Percentiles rank a stretch among this genome's conserved stretches.
These are phyloP conservation scores for Coleophoma crateriformis DNA, from an alignment of 2,329 filamentous ascomycete species.

Conservation along the genomic window DNA sequence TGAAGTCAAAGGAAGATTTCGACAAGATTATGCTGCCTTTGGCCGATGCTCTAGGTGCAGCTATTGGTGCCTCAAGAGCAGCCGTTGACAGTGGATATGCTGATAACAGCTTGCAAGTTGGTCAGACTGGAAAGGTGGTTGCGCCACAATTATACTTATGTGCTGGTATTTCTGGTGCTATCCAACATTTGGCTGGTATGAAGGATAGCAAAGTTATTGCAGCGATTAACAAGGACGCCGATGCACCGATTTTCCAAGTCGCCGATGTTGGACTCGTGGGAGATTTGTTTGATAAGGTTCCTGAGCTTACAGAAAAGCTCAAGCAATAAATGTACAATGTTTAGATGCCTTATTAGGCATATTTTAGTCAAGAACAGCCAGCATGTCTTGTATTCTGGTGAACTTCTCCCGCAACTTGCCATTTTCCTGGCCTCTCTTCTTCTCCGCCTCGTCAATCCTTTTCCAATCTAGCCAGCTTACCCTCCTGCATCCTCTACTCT, in stretches of 20 bases:
- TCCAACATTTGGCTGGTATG: constrained; percentile 98
- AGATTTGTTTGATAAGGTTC: constrained; percentile 92
- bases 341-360: neutral
- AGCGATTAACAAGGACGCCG: constrained; percentile 94
- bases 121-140: constrained; percentile 98
- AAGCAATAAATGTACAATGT: constrained; percentile 33
- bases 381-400: constrained; percentile 51
- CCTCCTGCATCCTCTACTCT: constrained; percentile 48
- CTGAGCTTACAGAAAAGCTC: constrained; percentile 92
- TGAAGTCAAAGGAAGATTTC: constrained; percentile 98
- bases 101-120: constrained; percentile 96
- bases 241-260: constrained; percentile 97
- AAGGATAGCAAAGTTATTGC: constrained; percentile 99
- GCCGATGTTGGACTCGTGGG: constrained; percentile 94
- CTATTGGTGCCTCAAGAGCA: constrained; percentile 88
- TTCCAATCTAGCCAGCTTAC: constrained; percentile 85
- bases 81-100: constrained; percentile 97
- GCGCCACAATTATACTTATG: constrained; percentile 93
- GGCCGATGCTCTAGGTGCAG: constrained; percentile 89
- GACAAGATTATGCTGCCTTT: constrained; percentile 88
- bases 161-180: constrained; percentile 92
- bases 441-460: constrained; percentile 76
- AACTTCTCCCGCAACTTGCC: constrained; percentile 80
- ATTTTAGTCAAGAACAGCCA: constrained; percentile 39
- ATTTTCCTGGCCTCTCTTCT: constrained; percentile 51